A percentile compares a stretch with the other conserved stretches of the same genome.
phyloP scores from a whole-genome alignment of 306 rosid species.

The Hippophae gyantsensis region DNA sequence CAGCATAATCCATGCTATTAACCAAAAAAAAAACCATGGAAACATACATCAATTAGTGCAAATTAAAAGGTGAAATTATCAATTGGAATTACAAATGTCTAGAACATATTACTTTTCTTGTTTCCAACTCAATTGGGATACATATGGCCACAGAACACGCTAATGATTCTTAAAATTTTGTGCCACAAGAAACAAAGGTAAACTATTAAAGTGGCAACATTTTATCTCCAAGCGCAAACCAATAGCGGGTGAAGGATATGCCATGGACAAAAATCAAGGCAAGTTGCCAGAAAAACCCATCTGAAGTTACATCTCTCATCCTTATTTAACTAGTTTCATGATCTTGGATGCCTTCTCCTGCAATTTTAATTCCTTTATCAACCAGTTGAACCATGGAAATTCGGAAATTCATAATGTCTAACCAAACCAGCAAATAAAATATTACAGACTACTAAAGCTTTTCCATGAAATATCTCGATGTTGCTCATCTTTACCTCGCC shows the following conservation, averaged over 20 bases:
- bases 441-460: background rate
- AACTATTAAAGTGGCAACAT: conserved; percentile 17
- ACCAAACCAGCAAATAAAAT: background rate
- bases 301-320: conserved; percentile 30
- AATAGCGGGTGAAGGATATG: conserved; percentile 24
- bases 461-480: background rate
- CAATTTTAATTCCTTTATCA: conserved; percentile 16
- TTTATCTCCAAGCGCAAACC: conserved; percentile 27
- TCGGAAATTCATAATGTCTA: background rate
- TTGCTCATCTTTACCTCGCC: background rate
- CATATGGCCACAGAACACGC: too few species aligned
- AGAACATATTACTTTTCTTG: too few species aligned
- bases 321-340: conserved; percentile 28
- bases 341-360: conserved; percentile 90
- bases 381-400: conserved; percentile 7
- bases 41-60: too few species aligned
- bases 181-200: conserved; percentile 18
- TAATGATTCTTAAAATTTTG: background rate
- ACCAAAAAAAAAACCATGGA: too few species aligned
- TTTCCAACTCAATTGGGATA: too few species aligned
- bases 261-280: conserved; percentile 52
- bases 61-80: too few species aligned
- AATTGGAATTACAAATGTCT: too few species aligned
- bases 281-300: conserved; percentile 34
- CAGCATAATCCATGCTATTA: too few species aligned